A percentile compares a stretch with the other conserved stretches of the same genome.
phyloP scores from a whole-genome alignment of 108 stramenopile species.

The Phaeodactylum tricornutum region DNA sequence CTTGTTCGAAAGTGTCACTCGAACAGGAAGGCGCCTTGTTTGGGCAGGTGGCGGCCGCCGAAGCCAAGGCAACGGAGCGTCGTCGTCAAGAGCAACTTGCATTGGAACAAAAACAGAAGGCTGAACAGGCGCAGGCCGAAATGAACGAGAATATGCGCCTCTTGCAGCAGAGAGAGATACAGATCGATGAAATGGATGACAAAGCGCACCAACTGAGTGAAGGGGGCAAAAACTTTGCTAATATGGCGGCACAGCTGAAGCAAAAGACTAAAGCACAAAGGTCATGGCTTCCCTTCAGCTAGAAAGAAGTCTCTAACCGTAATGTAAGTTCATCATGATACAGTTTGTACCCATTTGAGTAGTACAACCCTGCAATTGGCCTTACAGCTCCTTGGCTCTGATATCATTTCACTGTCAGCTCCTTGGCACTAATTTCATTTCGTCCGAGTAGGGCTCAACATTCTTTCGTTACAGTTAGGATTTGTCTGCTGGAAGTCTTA shows the following conservation, averaged over 20 bases:
- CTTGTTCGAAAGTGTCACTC: conserved; percentile 12
- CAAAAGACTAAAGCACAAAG: conserved; percentile 26
- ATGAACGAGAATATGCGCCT: conserved; percentile 33
- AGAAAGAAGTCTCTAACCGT: not conserved
- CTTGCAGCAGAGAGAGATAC: conserved; percentile 28
- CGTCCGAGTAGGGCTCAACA: too few relatives aligned
- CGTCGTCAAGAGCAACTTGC: conserved; percentile 14
- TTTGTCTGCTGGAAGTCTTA: too few relatives aligned
- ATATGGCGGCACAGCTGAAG: conserved; percentile 26
- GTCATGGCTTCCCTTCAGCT: conserved; percentile 3
- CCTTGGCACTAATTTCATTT: too few relatives aligned
- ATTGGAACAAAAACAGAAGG: conserved; percentile 23
- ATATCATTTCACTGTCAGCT: too few relatives aligned
- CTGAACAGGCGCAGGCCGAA: conserved; percentile 18
- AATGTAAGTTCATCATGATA: too few relatives aligned
- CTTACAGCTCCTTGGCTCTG: too few relatives aligned
- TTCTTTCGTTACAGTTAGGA: too few relatives aligned
- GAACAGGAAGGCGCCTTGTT: conserved; percentile 26
- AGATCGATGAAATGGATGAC: conserved; percentile 24
- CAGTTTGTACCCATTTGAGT: too few relatives aligned
- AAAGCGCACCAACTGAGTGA: conserved; percentile 25
- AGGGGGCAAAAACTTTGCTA: conserved; percentile 19
- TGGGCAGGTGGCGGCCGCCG: conserved; percentile 17
- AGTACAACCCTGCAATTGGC: too few relatives aligned
- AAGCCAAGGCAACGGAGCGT: conserved; percentile 7